Percentiles rank a stretch among this genome's conserved stretches.
These are phyloP conservation scores for Neurospora sp. DNA, from an alignment of 495 filamentous ascomycete species.

Conservation along the genomic window DNA sequence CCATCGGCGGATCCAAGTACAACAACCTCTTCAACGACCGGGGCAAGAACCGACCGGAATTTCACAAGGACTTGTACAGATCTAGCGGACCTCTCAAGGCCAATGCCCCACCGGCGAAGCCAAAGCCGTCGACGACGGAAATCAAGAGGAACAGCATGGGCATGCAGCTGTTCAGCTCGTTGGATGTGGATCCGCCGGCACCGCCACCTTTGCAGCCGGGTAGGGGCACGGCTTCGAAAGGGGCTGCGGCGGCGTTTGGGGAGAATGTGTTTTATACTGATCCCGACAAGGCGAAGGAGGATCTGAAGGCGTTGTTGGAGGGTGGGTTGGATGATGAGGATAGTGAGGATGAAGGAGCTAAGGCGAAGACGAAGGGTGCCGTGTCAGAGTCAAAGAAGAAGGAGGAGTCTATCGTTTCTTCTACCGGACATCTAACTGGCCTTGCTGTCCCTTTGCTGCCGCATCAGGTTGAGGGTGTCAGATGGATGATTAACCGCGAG, in stretches of 20 bases:
- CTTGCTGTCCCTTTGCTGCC: constrained; percentile 78
- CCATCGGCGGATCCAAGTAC: constrained; percentile 1
- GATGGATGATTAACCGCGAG: constrained; percentile 90
- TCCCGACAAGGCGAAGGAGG: constrained; percentile 63
- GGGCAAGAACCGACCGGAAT: constrained; percentile 35
- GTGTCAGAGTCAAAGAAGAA: constrained; percentile 1
- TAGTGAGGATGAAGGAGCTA: constrained; percentile 20
- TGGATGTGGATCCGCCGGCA: constrained; percentile 13
- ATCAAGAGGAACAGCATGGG: constrained; percentile 21
- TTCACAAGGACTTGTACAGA: constrained; percentile 33
- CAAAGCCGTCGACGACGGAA: constrained; percentile 14
- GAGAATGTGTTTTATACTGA: constrained; percentile 67
- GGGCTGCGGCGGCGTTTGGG: constrained; percentile 22
- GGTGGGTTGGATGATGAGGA: constrained; percentile 72
- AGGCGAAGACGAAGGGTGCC: not conserved
- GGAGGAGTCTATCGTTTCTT: constrained; percentile 12
- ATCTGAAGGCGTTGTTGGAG: constrained; percentile 80
- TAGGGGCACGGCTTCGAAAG: constrained; percentile 8
- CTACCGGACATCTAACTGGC: constrained; percentile 46
- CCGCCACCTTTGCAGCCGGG: not conserved
- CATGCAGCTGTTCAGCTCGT: constrained; percentile 29
- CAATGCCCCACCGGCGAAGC: constrained; percentile 22
- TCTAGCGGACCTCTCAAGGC: constrained; percentile 2
- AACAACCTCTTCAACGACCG: constrained; percentile 27
- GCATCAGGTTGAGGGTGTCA: constrained; percentile 84